Percentiles rank a stretch among this genome's conserved stretches.
Evolutionary conservation across 1,284 basidiomycete genomes (phyloP).

Genomic region (Apiotrichum mycotoxinovorans): DNA sequence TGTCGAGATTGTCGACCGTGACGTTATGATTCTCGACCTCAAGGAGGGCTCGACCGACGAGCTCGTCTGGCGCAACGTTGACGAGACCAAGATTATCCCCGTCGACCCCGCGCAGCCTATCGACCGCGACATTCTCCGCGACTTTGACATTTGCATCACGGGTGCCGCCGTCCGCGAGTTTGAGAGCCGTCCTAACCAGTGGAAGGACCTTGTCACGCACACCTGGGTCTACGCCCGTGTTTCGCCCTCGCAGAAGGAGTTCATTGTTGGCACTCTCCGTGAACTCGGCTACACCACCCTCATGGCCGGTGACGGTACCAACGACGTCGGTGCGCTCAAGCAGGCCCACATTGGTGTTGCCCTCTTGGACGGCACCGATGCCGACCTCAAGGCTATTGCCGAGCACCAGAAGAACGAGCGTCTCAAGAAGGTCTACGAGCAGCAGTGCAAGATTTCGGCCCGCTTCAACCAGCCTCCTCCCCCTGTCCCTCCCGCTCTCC

Average conservation of each 20-base stretch:
- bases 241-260: conserved; percentile 90
- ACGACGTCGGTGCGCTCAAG: conserved; percentile 93
- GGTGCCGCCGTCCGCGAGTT: conserved; percentile 85
- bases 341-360: conserved; percentile 94
- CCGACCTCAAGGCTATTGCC: conserved; percentile 87
- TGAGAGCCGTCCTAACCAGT: conserved; percentile 56
- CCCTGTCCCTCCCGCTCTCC: conserved; percentile 76
- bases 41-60: conserved; percentile 74
- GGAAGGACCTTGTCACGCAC: conserved; percentile 77
- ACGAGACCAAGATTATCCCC: conserved; percentile 78
- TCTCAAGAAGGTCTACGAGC: conserved; percentile 92
- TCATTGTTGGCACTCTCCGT: conserved; percentile 83
- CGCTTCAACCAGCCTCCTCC: conserved; percentile 88
- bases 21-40: conserved; percentile 83
- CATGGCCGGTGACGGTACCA: conserved; percentile 97
- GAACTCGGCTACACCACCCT: conserved; percentile 81
- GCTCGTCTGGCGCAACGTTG: conserved; percentile 87
- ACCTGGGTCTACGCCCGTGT: conserved; percentile 97
- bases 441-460: conserved; percentile 79
- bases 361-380: conserved; percentile 80
- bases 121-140: conserved; percentile 68
- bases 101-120: conserved; percentile 73
- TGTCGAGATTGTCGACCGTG: conserved; percentile 92
- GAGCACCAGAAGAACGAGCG: conserved; percentile 84
- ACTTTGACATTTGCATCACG: conserved; percentile 92